Conservation (phyloP, 2,329 filamentous ascomycete genomes). For the Sarocladium strictum region DNA sequence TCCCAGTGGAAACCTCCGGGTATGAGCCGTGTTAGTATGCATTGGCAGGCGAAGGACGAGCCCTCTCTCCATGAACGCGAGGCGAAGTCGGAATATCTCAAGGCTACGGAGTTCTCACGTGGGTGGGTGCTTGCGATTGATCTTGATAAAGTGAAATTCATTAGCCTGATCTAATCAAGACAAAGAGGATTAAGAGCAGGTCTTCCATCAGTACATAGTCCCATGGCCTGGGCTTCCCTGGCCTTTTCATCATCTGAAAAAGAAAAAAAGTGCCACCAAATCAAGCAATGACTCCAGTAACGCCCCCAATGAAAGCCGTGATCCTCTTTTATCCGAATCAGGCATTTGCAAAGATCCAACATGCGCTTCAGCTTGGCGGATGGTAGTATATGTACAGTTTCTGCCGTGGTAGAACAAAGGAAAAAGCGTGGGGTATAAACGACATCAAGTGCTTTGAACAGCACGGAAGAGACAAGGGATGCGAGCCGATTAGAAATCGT, state of each 20-base stretch:
- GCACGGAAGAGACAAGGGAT: slow-evolving; percentile 7
- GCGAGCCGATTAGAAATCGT: slow-evolving; percentile 70
- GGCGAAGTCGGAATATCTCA: too few species aligned
- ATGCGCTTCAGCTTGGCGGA: slow-evolving; percentile 2
- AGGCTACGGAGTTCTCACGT: too few species aligned
- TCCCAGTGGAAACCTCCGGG: too few species aligned
- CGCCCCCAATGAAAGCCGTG: slow-evolving; percentile 5
- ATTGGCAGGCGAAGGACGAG: too few species aligned
- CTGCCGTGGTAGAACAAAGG: slow-evolving; percentile 9
- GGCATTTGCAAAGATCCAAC: slow-evolving; percentile 7
- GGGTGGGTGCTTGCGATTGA: neutral
- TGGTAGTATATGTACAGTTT: slow-evolving; percentile 1
- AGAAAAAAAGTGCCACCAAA: neutral
- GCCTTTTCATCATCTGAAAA: neutral
- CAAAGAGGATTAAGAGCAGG: slow-evolving; percentile 6
- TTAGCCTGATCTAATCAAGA: neutral
- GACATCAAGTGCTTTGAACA: neutral
- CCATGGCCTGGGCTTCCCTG: neutral
- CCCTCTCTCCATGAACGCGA: too few species aligned
- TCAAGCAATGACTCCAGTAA: neutral
- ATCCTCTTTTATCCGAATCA: neutral
- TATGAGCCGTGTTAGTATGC: too few species aligned
- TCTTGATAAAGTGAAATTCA: slow-evolving; percentile 1
- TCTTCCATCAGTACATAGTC: slow-evolving; percentile 1
- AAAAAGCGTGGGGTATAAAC: slow-evolving; percentile 12